A percentile compares a stretch with the other conserved stretches of the same genome.
phyloP scores from a whole-genome alignment of 441 rosid species.

The Geranium incanum region DNA sequence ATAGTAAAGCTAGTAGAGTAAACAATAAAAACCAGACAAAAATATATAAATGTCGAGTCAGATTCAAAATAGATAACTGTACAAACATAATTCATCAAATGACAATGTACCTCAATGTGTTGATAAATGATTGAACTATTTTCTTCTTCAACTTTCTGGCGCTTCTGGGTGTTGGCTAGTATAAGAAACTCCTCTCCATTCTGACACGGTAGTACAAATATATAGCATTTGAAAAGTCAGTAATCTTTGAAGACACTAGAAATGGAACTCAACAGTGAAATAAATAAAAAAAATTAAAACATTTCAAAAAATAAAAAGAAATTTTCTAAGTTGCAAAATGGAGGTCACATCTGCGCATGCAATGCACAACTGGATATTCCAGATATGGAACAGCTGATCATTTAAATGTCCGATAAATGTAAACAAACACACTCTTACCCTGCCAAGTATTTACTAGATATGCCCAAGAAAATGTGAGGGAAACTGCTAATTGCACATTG shows the following conservation, averaged over 20 bases:
- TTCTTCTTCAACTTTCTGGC: constrained; percentile 63
- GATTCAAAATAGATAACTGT: constrained; percentile 1
- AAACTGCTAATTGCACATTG: too few species aligned
- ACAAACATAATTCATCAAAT: constrained; percentile 11
- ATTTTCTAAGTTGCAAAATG: constrained; percentile 5
- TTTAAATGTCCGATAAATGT: background rate
- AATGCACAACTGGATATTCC: background rate
- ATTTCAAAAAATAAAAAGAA: background rate
- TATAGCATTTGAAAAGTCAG: background rate
- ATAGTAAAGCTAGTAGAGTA: background rate
- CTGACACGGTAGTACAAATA: constrained; percentile 33
- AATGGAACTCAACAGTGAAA: background rate
- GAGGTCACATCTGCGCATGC: background rate
- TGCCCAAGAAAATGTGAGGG: too few species aligned
- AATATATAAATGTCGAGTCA: background rate
- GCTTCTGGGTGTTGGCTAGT: constrained; percentile 83
- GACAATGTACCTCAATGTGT: constrained; percentile 49
- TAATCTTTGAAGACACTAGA: background rate
- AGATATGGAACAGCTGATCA: background rate
- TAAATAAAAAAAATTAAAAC: background rate
- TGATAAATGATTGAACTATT: constrained; percentile 42
- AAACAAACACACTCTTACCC: background rate
- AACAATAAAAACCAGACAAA: background rate
- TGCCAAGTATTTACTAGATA: background rate
- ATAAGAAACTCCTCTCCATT: constrained; percentile 76